Percentiles rank a stretch among this genome's conserved stretches.
These are phyloP conservation scores for Physcia stellaris DNA, from an alignment of 495 filamentous ascomycete species.

Conservation along the genomic window DNA sequence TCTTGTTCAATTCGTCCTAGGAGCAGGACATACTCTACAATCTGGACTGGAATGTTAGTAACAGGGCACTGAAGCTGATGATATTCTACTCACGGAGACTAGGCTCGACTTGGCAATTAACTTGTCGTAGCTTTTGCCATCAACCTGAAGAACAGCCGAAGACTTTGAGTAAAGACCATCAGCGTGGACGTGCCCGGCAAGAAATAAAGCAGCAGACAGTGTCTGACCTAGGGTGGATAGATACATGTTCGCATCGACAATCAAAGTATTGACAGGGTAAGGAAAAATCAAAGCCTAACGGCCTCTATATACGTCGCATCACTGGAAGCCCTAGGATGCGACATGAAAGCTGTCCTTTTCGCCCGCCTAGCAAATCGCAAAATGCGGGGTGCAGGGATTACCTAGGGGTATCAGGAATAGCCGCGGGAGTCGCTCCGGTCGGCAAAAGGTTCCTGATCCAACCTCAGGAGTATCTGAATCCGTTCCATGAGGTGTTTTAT, in stretches of 20 bases:
- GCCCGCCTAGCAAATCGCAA: conserved; percentile 5
- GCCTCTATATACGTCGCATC: background rate
- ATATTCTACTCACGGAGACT: conserved; percentile 63
- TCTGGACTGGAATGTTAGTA: conserved; percentile 29
- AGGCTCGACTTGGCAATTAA: conserved; percentile 82
- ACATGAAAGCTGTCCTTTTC: conserved; percentile 15
- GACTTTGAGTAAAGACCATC: conserved; percentile 71
- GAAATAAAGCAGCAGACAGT: conserved; percentile 5
- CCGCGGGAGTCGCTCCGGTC: too few relatives aligned
- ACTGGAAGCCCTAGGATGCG: too few relatives aligned
- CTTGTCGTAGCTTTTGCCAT: conserved; percentile 69
- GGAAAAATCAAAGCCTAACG: background rate
- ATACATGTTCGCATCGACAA: too few relatives aligned
- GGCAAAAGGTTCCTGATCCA: too few relatives aligned
- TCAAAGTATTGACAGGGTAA: too few relatives aligned
- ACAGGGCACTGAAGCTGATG: background rate
- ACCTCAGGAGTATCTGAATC: too few relatives aligned
- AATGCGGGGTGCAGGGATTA: conserved; percentile 5
- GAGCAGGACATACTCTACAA: conserved; percentile 47
- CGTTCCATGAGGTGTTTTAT: too few relatives aligned
- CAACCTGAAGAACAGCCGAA: conserved; percentile 76
- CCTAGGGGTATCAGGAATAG: too few relatives aligned
- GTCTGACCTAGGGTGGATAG: too few relatives aligned
- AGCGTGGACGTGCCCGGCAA: conserved; percentile 22
- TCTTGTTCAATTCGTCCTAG: conserved; percentile 1